Evolutionary conservation across 1,284 basidiomycete genomes (phyloP), one percentile per base, ranked within the genome.

Genomic region (Austroboletus novae-zelandiae): DNA sequence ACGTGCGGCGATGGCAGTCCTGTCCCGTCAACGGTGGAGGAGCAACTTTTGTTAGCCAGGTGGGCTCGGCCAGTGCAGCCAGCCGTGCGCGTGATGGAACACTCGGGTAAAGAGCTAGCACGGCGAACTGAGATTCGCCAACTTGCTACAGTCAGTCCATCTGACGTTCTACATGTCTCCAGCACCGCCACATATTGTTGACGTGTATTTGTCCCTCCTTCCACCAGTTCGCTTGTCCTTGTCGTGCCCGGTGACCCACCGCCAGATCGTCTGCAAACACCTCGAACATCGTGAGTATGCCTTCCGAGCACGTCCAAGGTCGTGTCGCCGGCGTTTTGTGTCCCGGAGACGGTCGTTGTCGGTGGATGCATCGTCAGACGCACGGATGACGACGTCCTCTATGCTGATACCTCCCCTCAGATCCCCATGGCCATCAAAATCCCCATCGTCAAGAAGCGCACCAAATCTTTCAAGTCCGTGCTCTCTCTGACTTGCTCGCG

Each of bases 401-500:
- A 30, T 42, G 2, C 59, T 70, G 34, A 69, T 35, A 30, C 30
- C 34, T 34, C 54, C 43, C 46, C 55, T 57, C 61, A 81, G 80
- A 61, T 66, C 75, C 71, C 71, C 74, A 94, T 94, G 90, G 85
- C 80, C 75, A 72, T 89, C 77, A 90, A 86, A 77, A 89, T 91
- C 60, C 87, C 87, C 61, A 93, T 96, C 72, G 83, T 97, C 75
- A 96, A 96, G 83, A 98, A 98, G 81, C 89, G 92, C 73, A 96
- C 94, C 64, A 93, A 91, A 77, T 76, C 77, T 68, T 96, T 97
- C 91, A 96, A 95, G 91, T 91, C 57, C 55, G 86, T 80, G 40
- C 23, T 6, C n/a, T 20, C 43, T 45, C 6, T 34, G 32, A 42
- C 25, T 43, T 17, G 34, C 36, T 45, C 50, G 23, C 47, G 39